Evolutionary conservation across 805 yeast genomes (phyloP), one percentile per base, ranked within the genome.

Genomic region (Lachancea quebecensis): DNA sequence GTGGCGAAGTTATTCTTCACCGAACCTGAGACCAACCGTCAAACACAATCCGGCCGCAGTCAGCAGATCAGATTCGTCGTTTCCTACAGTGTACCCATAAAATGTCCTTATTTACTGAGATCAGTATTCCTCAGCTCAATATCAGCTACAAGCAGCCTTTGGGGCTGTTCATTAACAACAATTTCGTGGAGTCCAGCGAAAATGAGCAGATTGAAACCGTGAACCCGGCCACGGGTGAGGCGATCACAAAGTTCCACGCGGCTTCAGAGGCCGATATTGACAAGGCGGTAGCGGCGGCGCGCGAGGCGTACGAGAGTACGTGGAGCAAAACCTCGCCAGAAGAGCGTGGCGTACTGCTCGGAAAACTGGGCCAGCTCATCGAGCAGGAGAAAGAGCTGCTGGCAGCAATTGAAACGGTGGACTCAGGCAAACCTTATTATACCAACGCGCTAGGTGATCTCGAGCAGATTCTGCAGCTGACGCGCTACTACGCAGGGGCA

Each of bases 401-500:
- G 35, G 80, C 82, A 14, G 75, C 73, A 41, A 64, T 78, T 41
- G 84, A 78, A 55, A 70, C 81, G 30, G 56, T 72, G 43, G 82
- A 78, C 56, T 67, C 76, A 36, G 84, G 84, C 50, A 78, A 77
- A 53, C 73, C 80, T 11, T 69, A 68, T 43, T 56, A 66, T 32
- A 58, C 71, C 29, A 75, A 77, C 61, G 73, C 82, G 11, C 61
- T 72, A 36, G 71, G 61, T 38, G 93, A 85, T 57, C 71, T 85
- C 39, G 71, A 70, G 10, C 78, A 76, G 50, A 67, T 78, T 29
- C 71, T 76, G 31, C 72, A 70, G 49, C 74, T 76, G 38, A 73
- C 79, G 62, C 72, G 75, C 52, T 80, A 78, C 58, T 78, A 76
- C 55, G 85, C 87, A 27, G 89, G 90, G 11, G 75, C 77, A 66